Conservation (phyloP, 1,284 basidiomycete genomes). For the Schizophyllum amplum region DNA sequence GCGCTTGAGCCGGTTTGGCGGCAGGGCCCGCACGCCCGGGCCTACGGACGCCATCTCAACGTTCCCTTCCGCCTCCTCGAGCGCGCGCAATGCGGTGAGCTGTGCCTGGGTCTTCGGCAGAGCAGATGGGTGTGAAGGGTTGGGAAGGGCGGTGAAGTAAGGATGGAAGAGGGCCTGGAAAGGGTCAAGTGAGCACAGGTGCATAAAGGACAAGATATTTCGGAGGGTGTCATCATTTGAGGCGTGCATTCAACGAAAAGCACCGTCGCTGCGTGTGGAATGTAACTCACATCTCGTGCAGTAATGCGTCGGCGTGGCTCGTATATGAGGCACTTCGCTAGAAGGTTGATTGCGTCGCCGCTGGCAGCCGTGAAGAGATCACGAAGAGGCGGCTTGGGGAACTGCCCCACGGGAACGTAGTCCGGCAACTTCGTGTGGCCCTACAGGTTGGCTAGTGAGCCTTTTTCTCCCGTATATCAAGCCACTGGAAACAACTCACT, state of each 20-base stretch:
- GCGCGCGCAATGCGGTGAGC: constrained; percentile 37
- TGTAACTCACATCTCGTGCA: constrained; percentile 71
- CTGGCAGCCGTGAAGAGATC: constrained; percentile 89
- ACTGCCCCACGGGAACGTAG: constrained; percentile 77
- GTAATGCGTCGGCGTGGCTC: constrained; percentile 81
- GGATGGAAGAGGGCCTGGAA: constrained; percentile 66
- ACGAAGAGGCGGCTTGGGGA: constrained; percentile 75
- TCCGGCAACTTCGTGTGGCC: constrained; percentile 87
- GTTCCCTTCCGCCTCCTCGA: constrained; percentile 72
- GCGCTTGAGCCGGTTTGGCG: constrained; percentile 32
- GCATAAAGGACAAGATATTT: background rate
- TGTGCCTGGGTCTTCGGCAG: constrained; percentile 58
- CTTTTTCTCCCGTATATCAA: background rate
- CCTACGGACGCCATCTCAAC: constrained; percentile 31
- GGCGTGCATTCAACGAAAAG: background rate
- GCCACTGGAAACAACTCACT: constrained; percentile 30
- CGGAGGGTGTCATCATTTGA: background rate
- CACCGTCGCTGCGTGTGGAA: too few relatives aligned
- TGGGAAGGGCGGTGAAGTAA: constrained; percentile 73
- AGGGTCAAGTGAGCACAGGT: constrained; percentile 3
- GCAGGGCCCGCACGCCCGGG: constrained; percentile 30
- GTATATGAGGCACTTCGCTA: constrained; percentile 74
- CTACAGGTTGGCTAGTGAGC: constrained; percentile 29
- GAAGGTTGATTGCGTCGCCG: constrained; percentile 79
- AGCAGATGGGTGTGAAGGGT: constrained; percentile 75